A percentile compares a stretch with the other conserved stretches of the same genome.
phyloP scores from a whole-genome alignment of 2,329 filamentous ascomycete genomes.

The Xylaria polymorpha region DNA sequence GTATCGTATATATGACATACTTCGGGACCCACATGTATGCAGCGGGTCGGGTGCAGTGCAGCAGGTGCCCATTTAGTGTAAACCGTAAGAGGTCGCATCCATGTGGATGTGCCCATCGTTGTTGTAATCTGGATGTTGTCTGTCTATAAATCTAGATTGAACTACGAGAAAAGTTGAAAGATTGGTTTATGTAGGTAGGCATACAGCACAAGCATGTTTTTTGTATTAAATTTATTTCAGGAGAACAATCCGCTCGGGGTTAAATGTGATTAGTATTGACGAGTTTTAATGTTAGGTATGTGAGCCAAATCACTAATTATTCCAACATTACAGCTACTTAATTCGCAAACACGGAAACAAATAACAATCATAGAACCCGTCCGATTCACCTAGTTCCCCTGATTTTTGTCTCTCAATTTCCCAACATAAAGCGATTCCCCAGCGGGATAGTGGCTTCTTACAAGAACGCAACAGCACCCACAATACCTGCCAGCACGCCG shows the following conservation, averaged over 20 bases:
- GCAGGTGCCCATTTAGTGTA: too few relatives aligned
- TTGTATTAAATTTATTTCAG: background rate
- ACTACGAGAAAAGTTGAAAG: too few relatives aligned
- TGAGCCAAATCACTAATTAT: background rate
- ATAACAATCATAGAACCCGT: background rate
- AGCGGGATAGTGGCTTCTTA: constrained; percentile 23
- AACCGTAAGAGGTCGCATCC: too few relatives aligned
- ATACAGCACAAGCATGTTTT: too few relatives aligned
- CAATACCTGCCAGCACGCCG: constrained; percentile 42
- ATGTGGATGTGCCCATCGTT: too few relatives aligned
- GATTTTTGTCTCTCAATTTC: background rate
- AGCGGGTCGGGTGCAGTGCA: too few relatives aligned
- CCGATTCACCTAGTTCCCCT: background rate
- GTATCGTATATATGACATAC: too few relatives aligned
- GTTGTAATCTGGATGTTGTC: too few relatives aligned
- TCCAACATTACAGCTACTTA: background rate
- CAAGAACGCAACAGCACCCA: constrained; percentile 40
- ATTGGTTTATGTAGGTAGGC: too few relatives aligned
- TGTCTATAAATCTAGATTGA: too few relatives aligned
- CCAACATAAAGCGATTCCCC: background rate
- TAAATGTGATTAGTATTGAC: background rate
- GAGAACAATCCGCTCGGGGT: too few relatives aligned
- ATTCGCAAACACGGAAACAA: constrained; percentile 4
- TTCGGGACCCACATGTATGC: too few relatives aligned
- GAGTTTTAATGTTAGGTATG: background rate